Percentiles rank a stretch among this genome's conserved stretches.
Conservation (phyloP, 2,329 filamentous ascomycete genomes). For the Talaromyces sp. region DNA sequence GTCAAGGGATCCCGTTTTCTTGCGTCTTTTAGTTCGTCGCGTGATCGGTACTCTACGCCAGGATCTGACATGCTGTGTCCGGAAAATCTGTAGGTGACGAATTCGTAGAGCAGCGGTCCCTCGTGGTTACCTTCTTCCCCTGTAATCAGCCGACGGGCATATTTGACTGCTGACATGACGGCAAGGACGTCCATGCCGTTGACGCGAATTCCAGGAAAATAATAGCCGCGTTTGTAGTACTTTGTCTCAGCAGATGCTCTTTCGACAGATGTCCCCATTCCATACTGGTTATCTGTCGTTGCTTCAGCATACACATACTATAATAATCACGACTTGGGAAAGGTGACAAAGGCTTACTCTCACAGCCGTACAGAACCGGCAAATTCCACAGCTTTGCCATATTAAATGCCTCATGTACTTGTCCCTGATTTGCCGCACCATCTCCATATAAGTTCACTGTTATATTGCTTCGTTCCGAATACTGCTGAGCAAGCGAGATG, state of each 20-base stretch:
- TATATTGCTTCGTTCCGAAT: conserved; percentile 72
- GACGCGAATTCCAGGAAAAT: conserved; percentile 94
- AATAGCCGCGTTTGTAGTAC: conserved; percentile 98
- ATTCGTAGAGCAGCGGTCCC: conserved; percentile 87
- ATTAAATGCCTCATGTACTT: conserved; percentile 98
- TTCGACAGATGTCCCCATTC: conserved; percentile 90
- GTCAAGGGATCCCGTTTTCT: conserved; percentile 92
- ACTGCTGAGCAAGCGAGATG: conserved; percentile 89
- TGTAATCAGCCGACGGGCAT: conserved; percentile 68
- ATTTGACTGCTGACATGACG: conserved; percentile 84
- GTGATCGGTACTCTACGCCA: conserved; percentile 91
- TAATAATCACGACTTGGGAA: conserved; percentile 18
- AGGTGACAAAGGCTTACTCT: conserved; percentile 58
- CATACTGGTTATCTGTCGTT: conserved; percentile 86
- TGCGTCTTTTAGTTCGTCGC: conserved; percentile 97
- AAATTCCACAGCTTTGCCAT: conserved; percentile 98
- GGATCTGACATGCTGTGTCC: conserved; percentile 98
- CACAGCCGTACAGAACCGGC: conserved; percentile 85
- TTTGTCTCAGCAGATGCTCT: conserved; percentile 87
- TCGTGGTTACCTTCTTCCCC: conserved; percentile 61
- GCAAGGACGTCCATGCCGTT: conserved; percentile 97
- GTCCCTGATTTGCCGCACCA: conserved; percentile 91
- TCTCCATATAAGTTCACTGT: conserved; percentile 86
- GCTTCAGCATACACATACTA: background rate
- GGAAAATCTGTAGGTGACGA: conserved; percentile 94